Base-by-base conservation (phyloP, 2,329 filamentous ascomycete species). In the Penicillium italicum region DNA sequence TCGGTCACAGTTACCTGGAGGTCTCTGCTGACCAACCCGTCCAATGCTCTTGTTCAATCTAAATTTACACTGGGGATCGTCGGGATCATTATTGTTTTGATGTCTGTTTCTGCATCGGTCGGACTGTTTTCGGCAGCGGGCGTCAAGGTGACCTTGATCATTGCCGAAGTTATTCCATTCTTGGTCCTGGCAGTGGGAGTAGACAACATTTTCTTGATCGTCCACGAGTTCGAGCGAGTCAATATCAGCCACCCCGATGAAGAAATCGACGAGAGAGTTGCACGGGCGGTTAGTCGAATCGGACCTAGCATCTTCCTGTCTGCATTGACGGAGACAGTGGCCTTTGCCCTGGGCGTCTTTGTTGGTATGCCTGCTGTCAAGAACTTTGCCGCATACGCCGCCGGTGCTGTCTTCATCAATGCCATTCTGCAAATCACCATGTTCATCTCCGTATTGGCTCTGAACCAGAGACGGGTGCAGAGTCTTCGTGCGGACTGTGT, bases 191-290 rank as follows among this genome's bases (percentile, higher is more conserved):
- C 94, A 12, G 92, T 99, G 28, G 94, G 94, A 43, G 95, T 99
- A 3, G 94, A 99, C 80, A 99, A 99, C 69, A 97, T 99, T 66
- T 99, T 99, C 77, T 79, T 99, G 53, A 96, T 99, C 56, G 94
- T 99, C 0, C 94, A 99, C 74, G 94, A 99, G 74, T 96, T 99
- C 57, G 94, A 99, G 71, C 84, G 94, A 30, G 89, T 97, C 70
- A 99, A 99, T 67, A 77, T 91, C 64, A 96, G 88, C 72, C 89
- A 96, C 67, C 91, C 92, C 0, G 92, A 97, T 67, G 88, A 92
- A 60, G 83, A 88, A 72, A 87, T 99, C 2, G 89, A 96, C 63
- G 86, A 92, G 67, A 85, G 94, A 26, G 86, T 97, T 53, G 88
- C 91, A 6, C 87, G 89, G 67, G 90, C 94, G 3, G 80, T 97